Evolutionary conservation across 2,329 filamentous ascomycete genomes (phyloP).

Genomic region (Ophiostoma australiae): DNA sequence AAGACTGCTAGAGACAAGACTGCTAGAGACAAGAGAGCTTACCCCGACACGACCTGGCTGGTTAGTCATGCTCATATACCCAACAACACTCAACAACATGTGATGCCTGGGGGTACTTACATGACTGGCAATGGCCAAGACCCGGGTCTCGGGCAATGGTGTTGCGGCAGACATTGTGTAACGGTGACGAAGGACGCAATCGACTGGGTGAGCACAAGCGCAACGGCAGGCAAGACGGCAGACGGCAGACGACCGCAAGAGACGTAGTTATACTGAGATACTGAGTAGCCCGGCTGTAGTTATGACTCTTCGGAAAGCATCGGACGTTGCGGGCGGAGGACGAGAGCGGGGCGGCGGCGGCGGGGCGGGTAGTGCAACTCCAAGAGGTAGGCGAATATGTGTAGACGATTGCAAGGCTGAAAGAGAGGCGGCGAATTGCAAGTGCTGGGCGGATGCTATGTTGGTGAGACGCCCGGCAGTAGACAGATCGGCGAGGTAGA

Average conservation of each 20-base stretch:
- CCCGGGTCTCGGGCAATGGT: constrained; percentile 55
- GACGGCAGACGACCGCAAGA: neutral
- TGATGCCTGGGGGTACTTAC: constrained; percentile 49
- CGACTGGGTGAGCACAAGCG: neutral
- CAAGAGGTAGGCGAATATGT: neutral
- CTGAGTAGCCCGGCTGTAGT: neutral
- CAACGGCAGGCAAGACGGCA: neutral
- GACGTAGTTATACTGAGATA: neutral
- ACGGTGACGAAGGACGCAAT: neutral
- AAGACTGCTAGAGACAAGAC: too few species aligned
- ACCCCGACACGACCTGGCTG: constrained; percentile 67
- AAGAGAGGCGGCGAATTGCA: neutral
- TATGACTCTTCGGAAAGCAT: constrained; percentile 12
- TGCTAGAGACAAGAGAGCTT: constrained; percentile 35
- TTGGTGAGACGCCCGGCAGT: neutral
- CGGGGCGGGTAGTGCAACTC: constrained; percentile 1
- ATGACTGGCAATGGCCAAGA: constrained; percentile 91
- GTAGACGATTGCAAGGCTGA: neutral
- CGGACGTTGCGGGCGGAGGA: neutral
- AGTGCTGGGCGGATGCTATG: neutral
- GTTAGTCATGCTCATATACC: constrained; percentile 26
- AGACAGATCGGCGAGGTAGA: neutral
- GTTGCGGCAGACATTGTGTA: constrained; percentile 38
- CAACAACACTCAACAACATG: neutral
- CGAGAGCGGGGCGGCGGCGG: constrained; percentile 9